Conservation (phyloP, 1,139 yeast species). For the Pichia sp. region DNA sequence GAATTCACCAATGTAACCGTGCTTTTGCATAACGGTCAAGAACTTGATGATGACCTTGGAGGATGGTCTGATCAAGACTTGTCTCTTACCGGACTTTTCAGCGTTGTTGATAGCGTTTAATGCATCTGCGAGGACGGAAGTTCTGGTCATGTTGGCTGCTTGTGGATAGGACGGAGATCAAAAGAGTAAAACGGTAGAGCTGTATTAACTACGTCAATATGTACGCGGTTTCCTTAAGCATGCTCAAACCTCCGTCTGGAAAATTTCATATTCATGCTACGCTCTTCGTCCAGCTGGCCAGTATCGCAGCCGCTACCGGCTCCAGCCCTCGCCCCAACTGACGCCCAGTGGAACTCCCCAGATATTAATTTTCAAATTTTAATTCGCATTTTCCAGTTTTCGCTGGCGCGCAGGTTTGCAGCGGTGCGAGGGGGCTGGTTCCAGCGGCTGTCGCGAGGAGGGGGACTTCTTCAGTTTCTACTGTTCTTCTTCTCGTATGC, state of each 20-base stretch:
- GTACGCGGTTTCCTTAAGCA: no score
- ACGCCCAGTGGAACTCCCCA: no score
- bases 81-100: constrained; percentile 99
- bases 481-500: neutral
- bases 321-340: no score
- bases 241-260: no score
- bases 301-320: no score
- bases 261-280: no score
- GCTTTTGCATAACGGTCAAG: constrained; percentile 96
- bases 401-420: no score
- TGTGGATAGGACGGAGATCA: neutral
- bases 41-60: constrained; percentile 98
- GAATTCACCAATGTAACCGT: constrained; percentile 99
- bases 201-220: no score
- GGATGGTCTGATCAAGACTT: constrained; percentile 97
- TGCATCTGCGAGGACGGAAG: constrained; percentile 99
- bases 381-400: no score
- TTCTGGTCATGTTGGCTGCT: constrained; percentile 73
- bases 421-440: neutral
- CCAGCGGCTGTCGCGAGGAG: neutral
- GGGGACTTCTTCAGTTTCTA: neutral
- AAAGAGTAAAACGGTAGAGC: neutral
- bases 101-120: constrained; percentile 98
- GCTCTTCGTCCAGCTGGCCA: no score
- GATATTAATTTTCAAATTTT: no score